Conservation (phyloP, 257 asterid species). For the Eucommia ulmoides region DNA sequence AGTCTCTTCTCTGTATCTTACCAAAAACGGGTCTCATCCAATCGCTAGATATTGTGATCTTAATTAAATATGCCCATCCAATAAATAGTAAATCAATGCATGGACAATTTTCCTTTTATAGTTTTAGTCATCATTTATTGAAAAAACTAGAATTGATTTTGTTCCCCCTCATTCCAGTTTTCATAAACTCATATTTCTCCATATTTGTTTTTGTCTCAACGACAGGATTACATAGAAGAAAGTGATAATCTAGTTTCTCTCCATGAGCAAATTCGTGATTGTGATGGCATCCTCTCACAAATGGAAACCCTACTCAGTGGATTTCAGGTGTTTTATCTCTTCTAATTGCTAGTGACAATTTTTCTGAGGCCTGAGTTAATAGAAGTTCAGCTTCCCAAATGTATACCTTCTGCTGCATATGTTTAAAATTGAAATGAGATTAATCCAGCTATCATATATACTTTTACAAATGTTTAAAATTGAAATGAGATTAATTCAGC, state of each 20-base stretch:
- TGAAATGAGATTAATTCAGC: too few species aligned
- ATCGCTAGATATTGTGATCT: not conserved
- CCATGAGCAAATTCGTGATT: slow-evolving; percentile 93
- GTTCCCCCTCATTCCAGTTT: not conserved
- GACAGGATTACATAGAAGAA: slow-evolving; percentile 93
- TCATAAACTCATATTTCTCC: slow-evolving; percentile 1
- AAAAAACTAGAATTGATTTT: not conserved
- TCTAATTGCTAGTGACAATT: too few species aligned
- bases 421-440: too few species aligned
- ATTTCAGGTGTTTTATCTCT: slow-evolving; percentile 60
- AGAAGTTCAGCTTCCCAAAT: too few species aligned
- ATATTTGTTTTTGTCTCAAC: slow-evolving; percentile 9
- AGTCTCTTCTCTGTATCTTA: too few species aligned
- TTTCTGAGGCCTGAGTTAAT: too few species aligned
- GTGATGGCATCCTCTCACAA: slow-evolving; percentile 82
- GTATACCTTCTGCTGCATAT: too few species aligned
- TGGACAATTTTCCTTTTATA: not conserved
- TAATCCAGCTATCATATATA: too few species aligned
- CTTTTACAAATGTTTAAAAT: too few species aligned
- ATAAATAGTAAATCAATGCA: not conserved
- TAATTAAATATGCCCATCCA: not conserved
- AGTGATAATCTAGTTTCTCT: slow-evolving; percentile 94
- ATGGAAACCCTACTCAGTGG: slow-evolving; percentile 96
- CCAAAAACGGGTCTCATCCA: not conserved
- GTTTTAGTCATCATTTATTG: not conserved